phyloP scores from a whole-genome alignment of 1,284 basidiomycete genomes.

The Ustilago curta region DNA sequence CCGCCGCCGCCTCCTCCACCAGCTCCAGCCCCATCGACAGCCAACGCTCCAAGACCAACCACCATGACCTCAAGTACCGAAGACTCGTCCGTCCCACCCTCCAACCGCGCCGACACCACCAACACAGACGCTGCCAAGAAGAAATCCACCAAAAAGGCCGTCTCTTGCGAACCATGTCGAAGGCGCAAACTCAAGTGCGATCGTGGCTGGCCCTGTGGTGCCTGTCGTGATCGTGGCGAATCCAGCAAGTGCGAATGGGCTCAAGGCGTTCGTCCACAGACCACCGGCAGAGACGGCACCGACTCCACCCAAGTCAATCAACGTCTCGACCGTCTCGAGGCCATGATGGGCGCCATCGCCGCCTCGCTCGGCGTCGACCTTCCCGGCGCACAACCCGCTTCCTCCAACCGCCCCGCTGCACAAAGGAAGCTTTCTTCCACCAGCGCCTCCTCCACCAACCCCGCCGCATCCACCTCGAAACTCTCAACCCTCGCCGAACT shows the following conservation, averaged over 20 bases:
- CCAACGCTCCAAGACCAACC: constrained; percentile 1
- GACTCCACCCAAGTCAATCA: constrained; percentile 41
- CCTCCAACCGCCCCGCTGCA: constrained; percentile 2
- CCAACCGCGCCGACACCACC: constrained; percentile 8
- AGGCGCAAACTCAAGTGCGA: constrained; percentile 64
- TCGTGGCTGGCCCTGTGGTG: constrained; percentile 58
- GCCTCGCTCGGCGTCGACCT: constrained; percentile 42
- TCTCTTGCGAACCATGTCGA: constrained; percentile 62
- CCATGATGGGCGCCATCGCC: constrained; percentile 54
- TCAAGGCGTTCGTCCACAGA: constrained; percentile 58
- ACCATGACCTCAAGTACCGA: constrained; percentile 27
- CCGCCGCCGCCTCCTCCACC: background rate
- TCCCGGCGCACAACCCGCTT: constrained; percentile 22
- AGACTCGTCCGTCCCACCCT: background rate
- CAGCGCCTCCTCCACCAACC: constrained; percentile 18
- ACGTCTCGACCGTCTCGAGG: constrained; percentile 55
- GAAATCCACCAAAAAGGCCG: constrained; percentile 62
- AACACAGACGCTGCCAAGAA: constrained; percentile 29
- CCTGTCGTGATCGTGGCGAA: constrained; percentile 54
- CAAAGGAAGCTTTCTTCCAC: constrained; percentile 23
- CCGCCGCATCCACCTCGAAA: constrained; percentile 28
- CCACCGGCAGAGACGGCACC: constrained; percentile 46
- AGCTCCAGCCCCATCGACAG: background rate
- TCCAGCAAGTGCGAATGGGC: constrained; percentile 62
- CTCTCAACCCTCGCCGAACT: constrained; percentile 52